A percentile compares a stretch with the other conserved stretches of the same genome.
phyloP scores from a whole-genome alignment of 169 alveolate genomes.

The Plasmodium inui region DNA sequence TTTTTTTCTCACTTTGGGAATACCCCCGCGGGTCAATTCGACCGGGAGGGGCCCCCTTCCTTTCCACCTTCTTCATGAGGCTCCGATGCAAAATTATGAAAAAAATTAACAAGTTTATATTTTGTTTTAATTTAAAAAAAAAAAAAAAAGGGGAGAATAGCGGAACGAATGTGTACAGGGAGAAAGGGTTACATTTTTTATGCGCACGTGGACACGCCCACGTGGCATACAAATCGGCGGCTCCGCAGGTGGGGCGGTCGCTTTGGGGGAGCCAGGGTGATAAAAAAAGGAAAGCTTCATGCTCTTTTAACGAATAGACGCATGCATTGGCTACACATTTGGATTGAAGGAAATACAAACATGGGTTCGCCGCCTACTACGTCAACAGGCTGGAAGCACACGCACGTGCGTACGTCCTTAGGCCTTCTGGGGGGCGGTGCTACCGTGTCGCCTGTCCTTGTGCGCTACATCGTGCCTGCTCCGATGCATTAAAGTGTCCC shows the following conservation, averaged over 20 bases:
- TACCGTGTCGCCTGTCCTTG: not conserved
- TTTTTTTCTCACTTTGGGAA: not conserved
- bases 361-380: not conserved
- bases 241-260: not conserved
- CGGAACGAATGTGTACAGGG: not conserved
- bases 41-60: not conserved
- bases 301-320: not conserved
- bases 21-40: not conserved
- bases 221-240: not conserved
- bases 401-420: not conserved
- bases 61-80: not conserved
- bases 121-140: not conserved
- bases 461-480: not conserved
- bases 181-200: not conserved
- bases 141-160: not conserved
- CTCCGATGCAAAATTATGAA: not conserved
- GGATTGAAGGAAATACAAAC: not conserved
- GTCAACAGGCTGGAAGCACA: not conserved
- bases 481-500: not conserved
- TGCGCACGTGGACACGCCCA: not conserved
- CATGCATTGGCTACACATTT: not conserved
- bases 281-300: not conserved
- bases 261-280: not conserved
- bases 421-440: not conserved
- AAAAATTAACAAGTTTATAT: not conserved